Base-by-base conservation (phyloP, 2,329 filamentous ascomycete species). In the Sporothrix pseudoabietina region DNA sequence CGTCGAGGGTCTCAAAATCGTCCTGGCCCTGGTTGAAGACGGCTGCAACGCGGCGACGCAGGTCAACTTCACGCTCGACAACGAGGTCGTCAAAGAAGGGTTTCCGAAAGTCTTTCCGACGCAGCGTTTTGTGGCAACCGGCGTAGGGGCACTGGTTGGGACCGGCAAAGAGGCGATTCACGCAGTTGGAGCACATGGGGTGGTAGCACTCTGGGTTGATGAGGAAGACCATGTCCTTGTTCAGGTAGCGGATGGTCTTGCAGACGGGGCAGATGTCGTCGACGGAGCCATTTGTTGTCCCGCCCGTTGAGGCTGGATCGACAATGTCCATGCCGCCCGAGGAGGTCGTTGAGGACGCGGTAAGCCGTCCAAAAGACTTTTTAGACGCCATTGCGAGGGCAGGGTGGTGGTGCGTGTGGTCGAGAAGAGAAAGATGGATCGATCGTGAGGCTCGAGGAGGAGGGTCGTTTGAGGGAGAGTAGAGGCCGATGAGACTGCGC, bases 191-290 rank as follows among this genome's bases (percentile, higher is more conserved):
- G 86, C 96, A 99, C 93, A 99, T 98, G 77, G 94, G 94, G 86
- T 99, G 96, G 86, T 99, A 99, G 88, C 96, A 99, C 86, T 97
- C 94, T 9, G 95, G 94, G 82, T 98, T 98, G 84, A 99, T 94
- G 78, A 96, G 92, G 84, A 99, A 98, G 76, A 91, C 88, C 88
- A 99, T 94, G 84, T 94, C 91, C 75, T 90, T 91, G 85, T 98
- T 98, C 79, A 98, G 91, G 85, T 98, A 98, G 76, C 94, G 93
- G 74, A 93, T 93, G 74, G 94, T 97, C 84, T 98, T 98, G 91
- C 96, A 99, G 77, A 98, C 93, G 73, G 95, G 96, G 84, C 96
- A 99, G 80, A 94, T 92, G 83, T 98, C 94, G 73, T 76, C 75
- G 16, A 73, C 72, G 22, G 75, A 75, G 65, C 77, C 77, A 71